Base-by-base conservation (phyloP, 345 rosid genomes). In the Kandelia obovata region DNA sequence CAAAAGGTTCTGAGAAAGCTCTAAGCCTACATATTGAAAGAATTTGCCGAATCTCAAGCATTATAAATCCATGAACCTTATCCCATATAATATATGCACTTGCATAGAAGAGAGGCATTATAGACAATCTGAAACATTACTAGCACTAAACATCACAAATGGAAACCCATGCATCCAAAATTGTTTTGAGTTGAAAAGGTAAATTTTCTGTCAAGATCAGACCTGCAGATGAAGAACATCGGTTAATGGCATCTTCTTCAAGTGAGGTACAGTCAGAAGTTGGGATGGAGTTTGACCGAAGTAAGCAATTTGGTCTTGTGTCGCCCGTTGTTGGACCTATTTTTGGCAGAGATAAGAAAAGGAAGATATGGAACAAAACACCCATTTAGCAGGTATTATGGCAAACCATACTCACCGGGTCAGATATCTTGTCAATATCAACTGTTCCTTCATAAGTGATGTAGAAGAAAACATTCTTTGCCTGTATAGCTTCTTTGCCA, bases 211-310 rank as follows among this genome's bases (percentile, higher is more conserved):
- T 27, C 16, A 47, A 76, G 30, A 67, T 51, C 51, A 71, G 53
- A 95, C 99, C 97, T 92, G 98, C 83, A 92, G 75, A 78, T 86
- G 97, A 77, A 90, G 88, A 80, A 90, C 91, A 71, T 95, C 96
- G 55, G 88, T 77, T 65, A 89, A 73, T 23, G 95, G 92, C 89
- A 86, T 85, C 80, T 80, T 84, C 73, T 88, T 92, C 87, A 83
- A 69, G 83, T 95, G 98, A 73, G 99, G 98, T 56, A 81, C 83
- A 39, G 86, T 89, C 35, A 92, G 81, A 69, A 95, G 98, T 80
- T 92, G 98, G 75, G 98, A 95, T 71, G 99, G 98, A 31, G 99
- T 95, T 77, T 95, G 99, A 73, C 98, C 99, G 81, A 95, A 95
- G 83, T 95, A 92, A 77, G 99, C 94, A 60, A 95, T 95, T 82